Conservation (phyloP, 495 filamentous ascomycete species). For the Annulohypoxylon bovei region DNA sequence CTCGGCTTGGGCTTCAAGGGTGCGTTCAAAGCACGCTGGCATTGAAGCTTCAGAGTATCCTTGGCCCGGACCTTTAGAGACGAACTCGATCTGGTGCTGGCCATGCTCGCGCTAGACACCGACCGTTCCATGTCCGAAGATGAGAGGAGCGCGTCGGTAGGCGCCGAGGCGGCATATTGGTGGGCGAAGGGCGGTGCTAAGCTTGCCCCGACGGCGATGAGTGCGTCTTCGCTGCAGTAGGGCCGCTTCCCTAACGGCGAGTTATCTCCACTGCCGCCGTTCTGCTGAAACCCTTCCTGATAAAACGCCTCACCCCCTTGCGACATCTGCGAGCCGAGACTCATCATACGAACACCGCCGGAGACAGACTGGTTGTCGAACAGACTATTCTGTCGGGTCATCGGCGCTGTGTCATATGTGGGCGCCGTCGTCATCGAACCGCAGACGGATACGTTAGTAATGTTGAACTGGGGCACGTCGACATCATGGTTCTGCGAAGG, state of each 20-base stretch:
- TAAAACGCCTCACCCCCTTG: slow-evolving; percentile 39
- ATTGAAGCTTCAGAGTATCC: slow-evolving; percentile 51
- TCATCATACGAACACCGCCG: slow-evolving; percentile 54
- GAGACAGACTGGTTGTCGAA: slow-evolving; percentile 51
- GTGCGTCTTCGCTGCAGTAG: slow-evolving; percentile 41
- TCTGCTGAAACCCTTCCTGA: slow-evolving; percentile 44
- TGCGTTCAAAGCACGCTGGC: slow-evolving; percentile 43
- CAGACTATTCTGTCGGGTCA: slow-evolving; percentile 58
- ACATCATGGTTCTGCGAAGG: slow-evolving; percentile 37
- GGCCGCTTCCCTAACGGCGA: slow-evolving; percentile 48
- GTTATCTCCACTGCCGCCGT: slow-evolving; percentile 39
- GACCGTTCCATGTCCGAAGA: slow-evolving; percentile 57
- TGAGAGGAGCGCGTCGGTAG: slow-evolving; percentile 38
- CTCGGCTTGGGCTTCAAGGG: slow-evolving; percentile 55
- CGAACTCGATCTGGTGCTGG: slow-evolving; percentile 51
- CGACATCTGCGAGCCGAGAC: slow-evolving; percentile 56
- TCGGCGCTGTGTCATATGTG: slow-evolving; percentile 54
- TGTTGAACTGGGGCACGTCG: slow-evolving; percentile 43
- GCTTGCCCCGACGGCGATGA: slow-evolving; percentile 51
- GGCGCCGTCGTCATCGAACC: slow-evolving; percentile 59
- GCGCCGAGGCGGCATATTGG: slow-evolving; percentile 47
- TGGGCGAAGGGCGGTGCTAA: slow-evolving; percentile 47
- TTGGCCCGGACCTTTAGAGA: slow-evolving; percentile 55
- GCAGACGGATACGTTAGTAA: slow-evolving; percentile 48
- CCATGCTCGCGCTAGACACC: slow-evolving; percentile 54